Evolutionary conservation across 1,139 yeast species (phyloP).

Genomic region (Saccharomyces hybrid): DNA sequence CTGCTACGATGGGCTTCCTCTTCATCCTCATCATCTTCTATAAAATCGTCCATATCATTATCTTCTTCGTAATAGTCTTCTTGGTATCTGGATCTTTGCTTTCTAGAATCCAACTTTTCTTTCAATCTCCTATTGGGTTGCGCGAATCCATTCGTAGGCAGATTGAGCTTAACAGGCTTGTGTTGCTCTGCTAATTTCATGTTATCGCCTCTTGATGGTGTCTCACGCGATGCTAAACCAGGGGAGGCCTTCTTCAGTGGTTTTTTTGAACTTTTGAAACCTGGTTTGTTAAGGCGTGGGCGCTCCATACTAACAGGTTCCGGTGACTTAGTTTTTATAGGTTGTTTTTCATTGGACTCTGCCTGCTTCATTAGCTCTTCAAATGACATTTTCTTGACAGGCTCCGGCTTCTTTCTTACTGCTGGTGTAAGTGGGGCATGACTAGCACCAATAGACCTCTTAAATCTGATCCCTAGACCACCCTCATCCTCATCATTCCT

Average conservation of each 20-base stretch:
- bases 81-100: conserved; percentile 2
- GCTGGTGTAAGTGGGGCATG: conserved; percentile 1
- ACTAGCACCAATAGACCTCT: conserved; percentile 14
- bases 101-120: conserved; percentile 15
- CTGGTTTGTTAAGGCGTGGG: conserved; percentile 11
- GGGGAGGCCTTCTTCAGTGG: background rate
- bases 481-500: conserved; percentile 13
- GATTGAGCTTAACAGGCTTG: background rate
- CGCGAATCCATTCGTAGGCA: background rate
- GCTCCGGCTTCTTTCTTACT: conserved; percentile 19
- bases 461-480: conserved; percentile 15
- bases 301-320: background rate
- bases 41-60: conserved; percentile 40
- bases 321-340: background rate
- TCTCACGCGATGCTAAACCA: background rate
- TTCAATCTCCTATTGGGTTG: conserved; percentile 18
- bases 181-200: background rate
- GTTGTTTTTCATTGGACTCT: conserved; percentile 38
- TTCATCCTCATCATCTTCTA: conserved; percentile 50
- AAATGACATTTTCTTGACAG: conserved; percentile 48
- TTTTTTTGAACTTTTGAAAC: conserved; percentile 8
- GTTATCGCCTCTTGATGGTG: background rate
- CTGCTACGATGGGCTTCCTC: conserved; percentile 24
- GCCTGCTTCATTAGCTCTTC: conserved; percentile 68
- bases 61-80: conserved; percentile 17